Conservation (phyloP, 257 asterid genomes). For the Nicotiana tabacum region DNA sequence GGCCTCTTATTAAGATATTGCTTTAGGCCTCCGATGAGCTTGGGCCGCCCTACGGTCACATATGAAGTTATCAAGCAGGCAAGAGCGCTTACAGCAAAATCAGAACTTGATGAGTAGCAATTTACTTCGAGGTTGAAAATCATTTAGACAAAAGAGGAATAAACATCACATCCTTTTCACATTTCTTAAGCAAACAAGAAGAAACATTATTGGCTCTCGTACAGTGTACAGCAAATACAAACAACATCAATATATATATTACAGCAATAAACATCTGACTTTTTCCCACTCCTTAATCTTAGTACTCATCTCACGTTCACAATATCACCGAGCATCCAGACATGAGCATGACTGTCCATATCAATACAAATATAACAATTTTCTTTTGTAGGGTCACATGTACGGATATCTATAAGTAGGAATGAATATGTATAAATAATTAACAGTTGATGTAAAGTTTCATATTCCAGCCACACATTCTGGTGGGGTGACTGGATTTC, state of each 20-base stretch:
- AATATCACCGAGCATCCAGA: not conserved
- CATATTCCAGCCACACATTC: conserved; percentile 23
- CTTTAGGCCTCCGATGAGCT: no score
- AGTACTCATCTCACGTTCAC: not conserved
- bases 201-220: not conserved
- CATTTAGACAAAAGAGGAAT: not conserved
- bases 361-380: not conserved
- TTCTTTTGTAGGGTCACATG: not conserved
- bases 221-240: conserved; percentile 9
- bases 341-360: not conserved
- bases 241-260: not conserved
- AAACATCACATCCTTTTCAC: not conserved
- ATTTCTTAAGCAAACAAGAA: conserved; percentile 10
- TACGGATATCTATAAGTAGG: not conserved
- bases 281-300: not conserved
- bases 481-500: conserved; percentile 59
- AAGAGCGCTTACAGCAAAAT: not conserved
- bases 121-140: not conserved
- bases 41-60: no score
- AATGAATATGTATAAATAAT: not conserved
- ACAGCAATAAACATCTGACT: conserved; percentile 11
- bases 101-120: not conserved
- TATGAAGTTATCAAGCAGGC: no score
- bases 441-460: conserved; percentile 21
- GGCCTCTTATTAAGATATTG: no score